Evolutionary conservation across 768 basidiomycete species (phyloP), one percentile per base, ranked within the genome.

Genomic region (Boletus subcaerulescens): DNA sequence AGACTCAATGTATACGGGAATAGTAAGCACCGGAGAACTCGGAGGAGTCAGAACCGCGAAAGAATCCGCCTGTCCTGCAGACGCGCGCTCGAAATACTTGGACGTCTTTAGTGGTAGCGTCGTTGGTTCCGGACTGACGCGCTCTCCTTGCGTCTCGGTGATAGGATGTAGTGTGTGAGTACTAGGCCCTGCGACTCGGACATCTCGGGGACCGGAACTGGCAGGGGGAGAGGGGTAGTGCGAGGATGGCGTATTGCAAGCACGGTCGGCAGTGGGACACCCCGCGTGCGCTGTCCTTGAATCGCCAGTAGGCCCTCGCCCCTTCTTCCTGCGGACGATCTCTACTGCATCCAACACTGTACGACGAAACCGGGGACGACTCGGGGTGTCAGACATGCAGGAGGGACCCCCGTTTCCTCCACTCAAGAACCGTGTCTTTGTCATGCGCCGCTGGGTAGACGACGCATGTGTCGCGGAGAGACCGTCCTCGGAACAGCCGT

Each of bases 291-390:
- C n/a, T 2, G 45, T 24, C n/a, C 22, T 20, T 4, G 14, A 24
- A 20, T 3, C 11, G 12, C 20, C 35, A 22, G 17, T 24, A 13
- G 33, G 6, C 4, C 12, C 11, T 5, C 13, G 18, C 13, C 26
- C 13, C 15, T 12, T 24, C n/a, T 36, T 42, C 20, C 44, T 46
- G 39, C 17, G 36, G 17, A 59, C 35, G 33, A 66, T 64, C 33
- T 64, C 69, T 17, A 60, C 60, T 0, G 58, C 64, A 1, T 66
- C 64, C 40, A 63, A 36, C 5, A 58, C 45, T 13, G 48, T n/a
- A 5, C 66, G 61, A 35, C 31, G 22, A 39, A 53, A 32, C 15
- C 17, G 15, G 15, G 38, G 11, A 52, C 20, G 26, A 9, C 26
- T 33, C 33, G 33, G 33, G 33, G 33, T 33, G 33, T 33, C 33